Base-by-base conservation (phyloP, 306 rosid genomes). In the Styphnolobium japonicum region DNA sequence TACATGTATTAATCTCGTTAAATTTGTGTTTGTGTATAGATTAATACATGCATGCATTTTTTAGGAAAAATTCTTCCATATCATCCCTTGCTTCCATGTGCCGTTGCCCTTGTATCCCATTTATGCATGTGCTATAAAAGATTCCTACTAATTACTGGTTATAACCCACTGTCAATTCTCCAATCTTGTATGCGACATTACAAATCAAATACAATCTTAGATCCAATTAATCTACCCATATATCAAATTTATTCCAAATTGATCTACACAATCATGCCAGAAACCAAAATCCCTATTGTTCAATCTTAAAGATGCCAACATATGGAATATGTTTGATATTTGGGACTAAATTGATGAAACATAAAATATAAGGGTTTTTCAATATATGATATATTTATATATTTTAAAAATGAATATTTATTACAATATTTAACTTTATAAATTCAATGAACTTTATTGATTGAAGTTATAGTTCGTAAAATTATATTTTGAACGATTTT, bases 241-340 rank as follows among this genome's bases (percentile, higher is more conserved):
- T 73, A 69, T 73, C 39, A 73, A 51, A 42, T 52, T 65, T 81
- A 74, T 73, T 73, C 84, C 55, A 65, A 19, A 52, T 65, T n/a
- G 61, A 65, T 73, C n/a, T 45, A 33, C 67, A 67, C n/a, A 72
- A 48, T 56, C 80, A 45, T 12, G 37, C 22, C 14, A 53, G 57
- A 77, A 12, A 53, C 23, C 22, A 43, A 77, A 76, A 43, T 46
- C 55, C 23, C 39, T 12, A 1, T 14, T 65, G 36, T 23, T 60
- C 55, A 43, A 12, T 61, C 71, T 11, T 71, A 72, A 70, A 46
- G 63, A 80, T 63, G 51, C 79, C 74, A 49, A 62, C 81, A 52
- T 16, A 63, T 10, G 52, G 81, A 77, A 77, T 77, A 65, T 39
- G 45, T 39, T 77, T 51, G 21, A 77, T 18, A 37, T 34, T 15